These are phyloP conservation scores for Alternaria ethzedia DNA, from an alignment of 2,329 filamentous ascomycete genomes.

Conservation along the genomic window DNA sequence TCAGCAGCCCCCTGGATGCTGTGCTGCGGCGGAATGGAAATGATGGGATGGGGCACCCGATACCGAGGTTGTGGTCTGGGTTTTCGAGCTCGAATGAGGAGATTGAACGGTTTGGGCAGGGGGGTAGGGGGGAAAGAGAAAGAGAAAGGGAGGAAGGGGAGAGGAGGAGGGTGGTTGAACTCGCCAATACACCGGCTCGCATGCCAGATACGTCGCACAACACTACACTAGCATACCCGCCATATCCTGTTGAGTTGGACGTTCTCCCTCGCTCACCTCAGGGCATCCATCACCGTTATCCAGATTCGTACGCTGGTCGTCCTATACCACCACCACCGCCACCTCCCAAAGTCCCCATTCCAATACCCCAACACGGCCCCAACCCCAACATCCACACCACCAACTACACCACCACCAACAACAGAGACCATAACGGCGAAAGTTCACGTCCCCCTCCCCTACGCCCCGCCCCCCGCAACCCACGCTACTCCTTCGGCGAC, in stretches of 20 bases:
- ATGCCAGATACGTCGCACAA: no score
- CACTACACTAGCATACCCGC: no score
- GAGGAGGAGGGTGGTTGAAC: background rate
- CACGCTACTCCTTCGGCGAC: background rate
- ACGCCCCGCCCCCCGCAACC: background rate
- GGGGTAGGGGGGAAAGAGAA: background rate
- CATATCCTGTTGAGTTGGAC: background rate
- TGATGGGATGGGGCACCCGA: no score
- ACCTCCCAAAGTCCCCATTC: background rate
- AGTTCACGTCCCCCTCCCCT: background rate
- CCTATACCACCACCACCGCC: background rate
- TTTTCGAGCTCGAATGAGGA: background rate
- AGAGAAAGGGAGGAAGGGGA: background rate
- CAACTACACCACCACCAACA: background rate
- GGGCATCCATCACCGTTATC: background rate
- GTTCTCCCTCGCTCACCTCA: background rate
- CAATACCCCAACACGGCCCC: background rate
- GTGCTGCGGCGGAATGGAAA: background rate
- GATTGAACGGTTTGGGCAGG: background rate
- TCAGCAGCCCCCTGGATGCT: background rate
- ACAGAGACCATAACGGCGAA: background rate
- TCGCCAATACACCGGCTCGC: background rate
- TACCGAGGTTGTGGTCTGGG: background rate
- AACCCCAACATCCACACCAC: background rate
- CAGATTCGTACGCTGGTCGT: background rate